phyloP scores from a whole-genome alignment of 352 stramenopile species.

The Phytophthora megakarya region DNA sequence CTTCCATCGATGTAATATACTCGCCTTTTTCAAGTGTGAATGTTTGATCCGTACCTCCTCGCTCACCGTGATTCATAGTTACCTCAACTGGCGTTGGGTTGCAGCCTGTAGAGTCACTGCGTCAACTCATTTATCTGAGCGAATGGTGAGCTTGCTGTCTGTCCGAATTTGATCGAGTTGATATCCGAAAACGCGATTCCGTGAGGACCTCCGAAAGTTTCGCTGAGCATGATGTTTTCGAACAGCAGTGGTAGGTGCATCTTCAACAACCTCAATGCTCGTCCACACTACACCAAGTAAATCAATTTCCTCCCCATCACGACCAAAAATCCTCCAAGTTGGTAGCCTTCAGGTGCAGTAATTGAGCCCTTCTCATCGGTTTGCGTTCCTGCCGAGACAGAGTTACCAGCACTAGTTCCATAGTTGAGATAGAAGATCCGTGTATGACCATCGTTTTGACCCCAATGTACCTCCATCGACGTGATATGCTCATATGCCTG shows the following conservation, averaged over 20 bases:
- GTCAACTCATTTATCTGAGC: constrained; percentile 25
- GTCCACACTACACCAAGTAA: constrained; percentile 29
- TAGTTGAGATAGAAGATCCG: constrained; percentile 27
- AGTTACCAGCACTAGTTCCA: constrained; percentile 23
- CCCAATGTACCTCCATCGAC: constrained; percentile 30
- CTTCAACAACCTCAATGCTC: constrained; percentile 17
- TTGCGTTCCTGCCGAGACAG: constrained; percentile 16
- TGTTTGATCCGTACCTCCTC: constrained; percentile 18
- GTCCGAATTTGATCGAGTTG: constrained; percentile 20
- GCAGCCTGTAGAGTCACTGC: constrained; percentile 22
- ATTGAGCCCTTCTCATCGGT: constrained; percentile 21
- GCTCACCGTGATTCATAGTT: constrained; percentile 27
- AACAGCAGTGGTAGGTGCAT: neutral
- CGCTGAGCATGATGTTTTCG: constrained; percentile 24
- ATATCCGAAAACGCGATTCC: constrained; percentile 31
- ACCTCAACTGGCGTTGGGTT: constrained; percentile 10
- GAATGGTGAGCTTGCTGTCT: constrained; percentile 24
- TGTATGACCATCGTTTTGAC: constrained; percentile 26
- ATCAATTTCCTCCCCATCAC: constrained; percentile 32
- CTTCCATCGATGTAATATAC: constrained; percentile 33
- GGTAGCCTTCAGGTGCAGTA: constrained; percentile 25
- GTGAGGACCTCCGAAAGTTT: constrained; percentile 26
- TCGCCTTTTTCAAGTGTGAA: constrained; percentile 26
- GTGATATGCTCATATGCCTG: constrained; percentile 26
- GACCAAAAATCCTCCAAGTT: constrained; percentile 32